A percentile compares a stretch with the other conserved stretches of the same genome.
Conservation (phyloP, 2,329 filamentous ascomycete genomes). For the Nannizzia gypsea region DNA sequence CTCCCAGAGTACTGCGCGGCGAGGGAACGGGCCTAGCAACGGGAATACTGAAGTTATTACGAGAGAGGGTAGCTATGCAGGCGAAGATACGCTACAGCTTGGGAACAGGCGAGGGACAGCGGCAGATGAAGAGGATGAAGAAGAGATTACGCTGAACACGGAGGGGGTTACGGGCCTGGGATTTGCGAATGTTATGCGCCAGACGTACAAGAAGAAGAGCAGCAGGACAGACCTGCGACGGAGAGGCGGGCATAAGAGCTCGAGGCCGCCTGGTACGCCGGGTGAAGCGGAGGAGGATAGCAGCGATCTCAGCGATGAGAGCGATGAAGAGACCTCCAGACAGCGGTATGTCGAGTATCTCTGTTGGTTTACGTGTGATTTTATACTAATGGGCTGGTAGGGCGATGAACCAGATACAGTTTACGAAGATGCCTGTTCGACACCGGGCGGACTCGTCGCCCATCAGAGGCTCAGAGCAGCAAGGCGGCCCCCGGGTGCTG, state of each 20-base stretch:
- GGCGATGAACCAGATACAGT: conserved; percentile 82
- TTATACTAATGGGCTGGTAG: conserved; percentile 26
- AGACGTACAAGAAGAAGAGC: conserved; percentile 8
- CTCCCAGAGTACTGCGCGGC: conserved; percentile 47
- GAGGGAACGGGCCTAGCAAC: conserved; percentile 13
- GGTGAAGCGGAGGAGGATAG: conserved; percentile 52
- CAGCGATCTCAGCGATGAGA: conserved; percentile 55
- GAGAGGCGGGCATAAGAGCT: conserved; percentile 15
- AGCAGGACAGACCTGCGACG: conserved; percentile 9
- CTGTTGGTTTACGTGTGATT: not conserved
- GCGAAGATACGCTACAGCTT: conserved; percentile 14
- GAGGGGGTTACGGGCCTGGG: not conserved
- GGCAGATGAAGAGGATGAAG: conserved; percentile 42
- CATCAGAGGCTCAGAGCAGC: conserved; percentile 44
- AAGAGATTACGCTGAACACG: conserved; percentile 37
- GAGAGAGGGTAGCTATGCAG: conserved; percentile 18
- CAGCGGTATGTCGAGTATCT: conserved; percentile 16
- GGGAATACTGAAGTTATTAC: conserved; percentile 14
- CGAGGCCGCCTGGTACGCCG: conserved; percentile 19
- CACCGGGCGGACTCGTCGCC: conserved; percentile 81
- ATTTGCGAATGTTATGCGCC: not conserved
- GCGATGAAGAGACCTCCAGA: conserved; percentile 48
- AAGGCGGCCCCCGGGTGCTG: conserved; percentile 38
- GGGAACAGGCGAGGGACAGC: conserved; percentile 24
- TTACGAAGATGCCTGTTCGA: conserved; percentile 86